A percentile compares a stretch with the other conserved stretches of the same genome.
Evolutionary conservation across 371 early-diverging fungal species (phyloP).

Genomic region (Conidiobolus incongruus): DNA sequence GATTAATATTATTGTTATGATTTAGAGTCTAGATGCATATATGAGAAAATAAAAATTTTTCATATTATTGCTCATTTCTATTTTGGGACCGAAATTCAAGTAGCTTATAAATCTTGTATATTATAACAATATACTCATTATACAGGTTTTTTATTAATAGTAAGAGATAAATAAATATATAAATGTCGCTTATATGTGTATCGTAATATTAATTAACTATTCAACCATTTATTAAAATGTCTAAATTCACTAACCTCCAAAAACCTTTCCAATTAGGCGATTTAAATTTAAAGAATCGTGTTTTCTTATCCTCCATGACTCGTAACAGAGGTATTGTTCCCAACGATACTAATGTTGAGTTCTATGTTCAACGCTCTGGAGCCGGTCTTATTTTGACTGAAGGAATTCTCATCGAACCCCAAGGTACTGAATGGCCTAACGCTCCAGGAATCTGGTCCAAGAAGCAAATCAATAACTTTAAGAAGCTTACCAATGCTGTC

Average conservation of each 20-base stretch:
- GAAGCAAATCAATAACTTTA: constrained; percentile 17
- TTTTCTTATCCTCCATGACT: constrained; percentile 25
- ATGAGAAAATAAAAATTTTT: too few relatives aligned
- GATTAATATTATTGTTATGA: too few relatives aligned
- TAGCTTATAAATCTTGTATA: too few relatives aligned
- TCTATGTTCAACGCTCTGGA: constrained; percentile 29
- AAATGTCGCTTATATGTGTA: too few relatives aligned
- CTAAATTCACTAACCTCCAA: not conserved
- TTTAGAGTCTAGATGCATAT: too few relatives aligned
- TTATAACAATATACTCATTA: too few relatives aligned
- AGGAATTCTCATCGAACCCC: constrained; percentile 17
- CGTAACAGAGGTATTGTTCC: constrained; percentile 17
- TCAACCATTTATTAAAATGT: too few relatives aligned
- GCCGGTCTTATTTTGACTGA: constrained; percentile 26
- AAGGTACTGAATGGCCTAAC: constrained; percentile 13
- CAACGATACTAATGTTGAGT: constrained; percentile 15
- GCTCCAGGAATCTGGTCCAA: constrained; percentile 16
- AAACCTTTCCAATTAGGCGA: not conserved
- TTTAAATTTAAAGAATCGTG: constrained; percentile 7
- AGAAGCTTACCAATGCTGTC: constrained; percentile 15
- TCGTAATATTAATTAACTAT: too few relatives aligned
- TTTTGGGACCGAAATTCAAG: too few relatives aligned
- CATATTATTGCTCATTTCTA: too few relatives aligned
- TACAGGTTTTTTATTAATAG: too few relatives aligned
- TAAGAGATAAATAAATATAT: too few relatives aligned